phyloP scores from a whole-genome alignment of 2,329 filamentous ascomycete species.

The Venturia aucupariae region DNA sequence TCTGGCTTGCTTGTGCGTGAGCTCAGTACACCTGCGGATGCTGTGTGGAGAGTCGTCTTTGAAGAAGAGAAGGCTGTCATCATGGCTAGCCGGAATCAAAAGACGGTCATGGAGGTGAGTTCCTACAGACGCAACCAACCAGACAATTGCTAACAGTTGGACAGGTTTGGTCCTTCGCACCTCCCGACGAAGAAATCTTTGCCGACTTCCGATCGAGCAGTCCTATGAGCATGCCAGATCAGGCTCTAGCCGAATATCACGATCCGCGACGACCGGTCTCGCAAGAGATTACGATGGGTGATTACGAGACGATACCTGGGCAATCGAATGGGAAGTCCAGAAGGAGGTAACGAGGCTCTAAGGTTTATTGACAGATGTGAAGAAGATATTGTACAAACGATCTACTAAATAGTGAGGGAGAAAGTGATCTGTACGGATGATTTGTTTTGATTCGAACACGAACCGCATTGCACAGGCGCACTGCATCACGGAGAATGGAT shows the following conservation, averaged over 20 bases:
- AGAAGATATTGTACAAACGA: not conserved
- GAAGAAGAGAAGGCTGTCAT: conserved; percentile 98
- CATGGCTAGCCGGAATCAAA: conserved; percentile 72
- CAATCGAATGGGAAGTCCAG: conserved; percentile 4
- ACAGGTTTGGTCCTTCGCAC: conserved; percentile 91
- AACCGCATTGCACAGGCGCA: conserved; percentile 1
- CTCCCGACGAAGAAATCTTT: conserved; percentile 55
- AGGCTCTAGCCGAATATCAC: conserved; percentile 20
- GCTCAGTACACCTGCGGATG: conserved; percentile 82
- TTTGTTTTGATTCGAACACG: not conserved
- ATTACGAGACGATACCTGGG: not conserved
- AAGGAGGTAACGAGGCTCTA: not conserved
- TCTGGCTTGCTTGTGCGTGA: conserved; percentile 85
- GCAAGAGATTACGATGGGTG: conserved; percentile 11
- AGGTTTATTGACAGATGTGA: not conserved
- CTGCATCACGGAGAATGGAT: not conserved
- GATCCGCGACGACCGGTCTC: conserved; percentile 7
- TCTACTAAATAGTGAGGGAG: not conserved
- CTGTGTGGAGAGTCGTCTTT: conserved; percentile 95
- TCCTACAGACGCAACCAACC: not conserved
- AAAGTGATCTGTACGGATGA: not conserved
- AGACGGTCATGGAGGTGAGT: conserved; percentile 94
- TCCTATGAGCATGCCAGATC: conserved; percentile 35
- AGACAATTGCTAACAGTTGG: conserved; percentile 22
- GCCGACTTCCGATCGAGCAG: conserved; percentile 30